Evolutionary conservation across 495 filamentous ascomycete species (phyloP).

Genomic region (Glonium stellatum): DNA sequence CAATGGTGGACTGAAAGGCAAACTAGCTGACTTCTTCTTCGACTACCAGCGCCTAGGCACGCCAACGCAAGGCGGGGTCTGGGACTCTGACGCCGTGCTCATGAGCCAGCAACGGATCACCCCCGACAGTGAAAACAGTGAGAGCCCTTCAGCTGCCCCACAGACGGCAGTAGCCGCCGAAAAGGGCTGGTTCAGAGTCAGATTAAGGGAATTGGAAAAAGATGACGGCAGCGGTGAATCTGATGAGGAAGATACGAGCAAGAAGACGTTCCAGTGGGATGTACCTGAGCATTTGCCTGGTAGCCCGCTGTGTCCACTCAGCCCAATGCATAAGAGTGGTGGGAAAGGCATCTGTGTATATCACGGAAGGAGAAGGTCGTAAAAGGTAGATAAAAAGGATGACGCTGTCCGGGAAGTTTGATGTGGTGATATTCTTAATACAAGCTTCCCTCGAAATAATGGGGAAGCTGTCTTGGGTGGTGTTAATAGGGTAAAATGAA

Average conservation of each 20-base stretch:
- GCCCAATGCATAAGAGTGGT: conserved; percentile 46
- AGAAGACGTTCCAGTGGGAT: conserved; percentile 45
- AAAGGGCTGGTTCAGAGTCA: background rate
- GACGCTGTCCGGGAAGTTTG: too few species aligned
- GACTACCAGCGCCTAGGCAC: background rate
- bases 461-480: too few species aligned
- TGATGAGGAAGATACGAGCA: conserved; percentile 2
- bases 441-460: too few species aligned
- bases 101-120: conserved; percentile 8
- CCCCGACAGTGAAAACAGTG: conserved; percentile 6
- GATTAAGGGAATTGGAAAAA: background rate
- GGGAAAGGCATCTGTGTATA: conserved; percentile 50
- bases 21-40: too few species aligned
- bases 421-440: too few species aligned
- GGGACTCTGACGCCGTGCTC: conserved; percentile 24
- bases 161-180: background rate
- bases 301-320: conserved; percentile 58
- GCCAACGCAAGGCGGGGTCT: conserved; percentile 7
- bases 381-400: background rate
- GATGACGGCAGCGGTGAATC: background rate
- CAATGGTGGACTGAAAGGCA: background rate
- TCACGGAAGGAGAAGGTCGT: conserved; percentile 35
- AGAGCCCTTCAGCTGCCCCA: background rate
- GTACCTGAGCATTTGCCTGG: conserved; percentile 58
- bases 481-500: too few species aligned